phyloP scores from a whole-genome alignment of 805 yeast genomes.

The Limtongozyma cylindracea region DNA sequence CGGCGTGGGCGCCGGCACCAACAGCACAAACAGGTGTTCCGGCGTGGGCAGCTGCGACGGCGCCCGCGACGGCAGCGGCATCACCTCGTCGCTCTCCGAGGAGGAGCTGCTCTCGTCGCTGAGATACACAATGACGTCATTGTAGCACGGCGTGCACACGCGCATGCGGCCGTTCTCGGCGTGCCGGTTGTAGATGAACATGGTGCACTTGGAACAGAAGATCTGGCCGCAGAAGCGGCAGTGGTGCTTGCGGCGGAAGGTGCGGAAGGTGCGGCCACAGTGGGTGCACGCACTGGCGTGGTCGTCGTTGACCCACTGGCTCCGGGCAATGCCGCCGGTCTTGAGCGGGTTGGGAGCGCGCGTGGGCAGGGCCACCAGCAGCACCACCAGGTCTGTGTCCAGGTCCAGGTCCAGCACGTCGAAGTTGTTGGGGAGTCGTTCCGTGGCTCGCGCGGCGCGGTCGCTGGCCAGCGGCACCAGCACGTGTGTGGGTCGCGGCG shows the following conservation, averaged over 20 bases:
- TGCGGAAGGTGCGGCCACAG: slow-evolving; percentile 57
- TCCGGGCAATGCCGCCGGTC: slow-evolving; percentile 32
- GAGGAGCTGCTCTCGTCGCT: slow-evolving; percentile 35
- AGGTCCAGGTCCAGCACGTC: no score
- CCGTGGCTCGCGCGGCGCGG: no score
- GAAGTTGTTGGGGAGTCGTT: no score
- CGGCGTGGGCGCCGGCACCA: slow-evolving; percentile 5
- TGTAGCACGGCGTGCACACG: slow-evolving; percentile 55
- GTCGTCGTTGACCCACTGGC: slow-evolving; percentile 93
- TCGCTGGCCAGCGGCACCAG: no score
- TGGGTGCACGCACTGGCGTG: slow-evolving; percentile 72
- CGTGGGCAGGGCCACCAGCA: no score
- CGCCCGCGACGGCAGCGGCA: slow-evolving; percentile 5
- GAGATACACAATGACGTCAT: slow-evolving; percentile 39
- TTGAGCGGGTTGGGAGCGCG: slow-evolving; percentile 18
- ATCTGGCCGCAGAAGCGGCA: slow-evolving; percentile 93
- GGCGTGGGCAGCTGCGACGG: slow-evolving; percentile 3
- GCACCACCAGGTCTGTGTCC: no score
- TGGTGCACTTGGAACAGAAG: slow-evolving; percentile 67
- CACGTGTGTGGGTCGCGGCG: no score
- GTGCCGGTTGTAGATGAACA: slow-evolving; percentile 30
- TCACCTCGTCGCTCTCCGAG: slow-evolving; percentile 5
- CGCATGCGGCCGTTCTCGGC: slow-evolving; percentile 22
- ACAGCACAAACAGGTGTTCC: no score
- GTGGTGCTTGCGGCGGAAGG: slow-evolving; percentile 83